Percentiles rank a stretch among this genome's conserved stretches.
Evolutionary conservation across 371 early-diverging fungal genomes (phyloP).

Genomic region (Syncephalastrum sp.): DNA sequence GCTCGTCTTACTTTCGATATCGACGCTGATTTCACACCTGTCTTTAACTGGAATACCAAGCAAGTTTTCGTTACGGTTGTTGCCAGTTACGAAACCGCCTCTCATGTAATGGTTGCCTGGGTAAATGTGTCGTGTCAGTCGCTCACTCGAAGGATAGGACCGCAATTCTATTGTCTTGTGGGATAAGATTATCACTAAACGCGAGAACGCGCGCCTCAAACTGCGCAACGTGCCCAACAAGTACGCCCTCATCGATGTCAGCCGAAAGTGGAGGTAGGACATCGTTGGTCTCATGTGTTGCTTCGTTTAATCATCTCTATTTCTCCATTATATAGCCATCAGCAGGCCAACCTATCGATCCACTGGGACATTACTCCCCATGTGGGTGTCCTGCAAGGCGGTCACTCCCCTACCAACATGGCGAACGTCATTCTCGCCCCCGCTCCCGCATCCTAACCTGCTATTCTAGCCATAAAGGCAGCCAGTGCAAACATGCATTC

Average conservation of each 20-base stretch:
- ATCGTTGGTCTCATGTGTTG: neutral
- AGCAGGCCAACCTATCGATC: slow-evolving; percentile 73
- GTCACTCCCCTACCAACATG: slow-evolving; percentile 25
- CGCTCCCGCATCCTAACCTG: slow-evolving; percentile 4
- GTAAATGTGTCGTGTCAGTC: neutral
- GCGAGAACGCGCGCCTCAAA: slow-evolving; percentile 65
- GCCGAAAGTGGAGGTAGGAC: slow-evolving; percentile 67
- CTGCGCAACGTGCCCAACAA: slow-evolving; percentile 68
- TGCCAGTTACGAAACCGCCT: slow-evolving; percentile 76
- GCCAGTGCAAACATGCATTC: no score
- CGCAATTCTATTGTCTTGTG: slow-evolving; percentile 87
- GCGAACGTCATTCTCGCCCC: slow-evolving; percentile 19
- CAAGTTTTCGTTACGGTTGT: slow-evolving; percentile 88
- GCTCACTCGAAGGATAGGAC: slow-evolving; percentile 17
- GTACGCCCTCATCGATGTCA: slow-evolving; percentile 68
- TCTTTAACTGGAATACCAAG: slow-evolving; percentile 97
- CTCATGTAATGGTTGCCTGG: slow-evolving; percentile 42
- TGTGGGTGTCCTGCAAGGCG: slow-evolving; percentile 73
- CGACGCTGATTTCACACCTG: slow-evolving; percentile 80
- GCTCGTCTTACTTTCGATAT: slow-evolving; percentile 69
- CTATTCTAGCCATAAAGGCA: no score
- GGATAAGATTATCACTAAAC: slow-evolving; percentile 84
- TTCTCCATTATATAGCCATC: slow-evolving; percentile 20
- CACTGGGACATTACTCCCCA: slow-evolving; percentile 89
- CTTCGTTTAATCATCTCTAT: no score